Percentiles rank a stretch among this genome's conserved stretches.
Evolutionary conservation across 2,329 filamentous ascomycete genomes (phyloP).

Genomic region (Lasiodiplodia gonubiensis): DNA sequence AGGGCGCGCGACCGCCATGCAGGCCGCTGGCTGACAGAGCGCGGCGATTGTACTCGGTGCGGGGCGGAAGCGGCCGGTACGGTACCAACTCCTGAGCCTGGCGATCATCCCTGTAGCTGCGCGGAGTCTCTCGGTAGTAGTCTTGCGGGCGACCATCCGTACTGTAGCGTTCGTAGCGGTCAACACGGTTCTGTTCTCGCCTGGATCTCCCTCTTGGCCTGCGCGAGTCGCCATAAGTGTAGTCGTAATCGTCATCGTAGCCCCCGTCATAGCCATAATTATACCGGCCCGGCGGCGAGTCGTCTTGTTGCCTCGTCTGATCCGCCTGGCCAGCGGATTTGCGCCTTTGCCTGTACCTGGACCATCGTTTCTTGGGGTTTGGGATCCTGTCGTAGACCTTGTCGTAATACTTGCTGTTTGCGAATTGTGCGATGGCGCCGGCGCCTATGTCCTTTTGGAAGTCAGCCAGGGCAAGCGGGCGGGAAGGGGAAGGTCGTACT

Average conservation of each 20-base stretch:
- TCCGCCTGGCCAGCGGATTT: constrained; percentile 21
- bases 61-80: constrained; percentile 1
- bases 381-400: constrained; percentile 22
- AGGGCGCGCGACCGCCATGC: constrained; percentile 18
- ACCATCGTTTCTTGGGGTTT: constrained; percentile 18
- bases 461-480: not conserved
- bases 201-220: not conserved
- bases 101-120: not conserved
- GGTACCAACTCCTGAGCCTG: not conserved
- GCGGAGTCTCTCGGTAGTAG: constrained; percentile 2
- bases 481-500: not conserved
- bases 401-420: constrained; percentile 28
- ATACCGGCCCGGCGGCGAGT: not conserved
- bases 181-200: constrained; percentile 10
- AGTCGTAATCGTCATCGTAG: constrained; percentile 7
- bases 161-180: constrained; percentile 15
- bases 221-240: constrained; percentile 12
- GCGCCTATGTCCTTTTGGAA: constrained; percentile 23
- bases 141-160: not conserved
- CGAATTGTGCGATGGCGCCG: constrained; percentile 20
- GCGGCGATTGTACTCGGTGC: constrained; percentile 18
- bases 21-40: constrained; percentile 24
- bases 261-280: constrained; percentile 11
- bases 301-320: not conserved
- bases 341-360: constrained; percentile 24